These are phyloP conservation scores for Sugiyamaella marilandica DNA, from an alignment of 805 yeast species.

Conservation along the genomic window DNA sequence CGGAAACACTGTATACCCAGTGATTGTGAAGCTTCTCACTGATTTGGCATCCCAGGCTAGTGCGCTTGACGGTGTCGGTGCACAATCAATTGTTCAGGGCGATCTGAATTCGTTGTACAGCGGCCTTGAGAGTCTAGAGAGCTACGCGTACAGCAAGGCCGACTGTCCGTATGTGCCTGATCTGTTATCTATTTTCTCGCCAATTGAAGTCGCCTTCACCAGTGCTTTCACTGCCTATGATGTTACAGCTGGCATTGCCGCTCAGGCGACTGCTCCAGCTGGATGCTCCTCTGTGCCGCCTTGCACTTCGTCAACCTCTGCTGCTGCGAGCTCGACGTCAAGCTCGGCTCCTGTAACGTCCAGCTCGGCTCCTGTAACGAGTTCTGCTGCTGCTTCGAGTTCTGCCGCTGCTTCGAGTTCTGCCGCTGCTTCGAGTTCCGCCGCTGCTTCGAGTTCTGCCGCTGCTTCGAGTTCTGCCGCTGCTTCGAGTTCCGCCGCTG, in stretches of 20 bases:
- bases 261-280: background rate
- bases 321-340: slow-evolving; percentile 5
- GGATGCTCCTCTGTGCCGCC: slow-evolving; percentile 1
- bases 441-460: slow-evolving; percentile 7
- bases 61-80: slow-evolving; percentile 25
- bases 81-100: slow-evolving; percentile 20
- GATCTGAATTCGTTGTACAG: slow-evolving; percentile 22
- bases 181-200: slow-evolving; percentile 15
- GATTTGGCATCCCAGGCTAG: slow-evolving; percentile 23
- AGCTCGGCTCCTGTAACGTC: slow-evolving; percentile 4
- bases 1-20: background rate
- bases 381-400: slow-evolving; percentile 7
- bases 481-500: slow-evolving; percentile 4
- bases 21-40: slow-evolving; percentile 20
- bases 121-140: slow-evolving; percentile 21
- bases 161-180: slow-evolving; percentile 16
- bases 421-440: slow-evolving; percentile 9
- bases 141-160: slow-evolving; percentile 15
- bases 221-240: slow-evolving; percentile 1
- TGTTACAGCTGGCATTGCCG: background rate
- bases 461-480: slow-evolving; percentile 8
- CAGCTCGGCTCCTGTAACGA: slow-evolving; percentile 4
- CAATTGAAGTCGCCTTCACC: slow-evolving; percentile 10
- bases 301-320: background rate
- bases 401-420: slow-evolving; percentile 7